Percentiles rank a stretch among this genome's conserved stretches.
Conservation (phyloP, 1,139 yeast species). For the Yamadazyma pseudoaaseri region DNA sequence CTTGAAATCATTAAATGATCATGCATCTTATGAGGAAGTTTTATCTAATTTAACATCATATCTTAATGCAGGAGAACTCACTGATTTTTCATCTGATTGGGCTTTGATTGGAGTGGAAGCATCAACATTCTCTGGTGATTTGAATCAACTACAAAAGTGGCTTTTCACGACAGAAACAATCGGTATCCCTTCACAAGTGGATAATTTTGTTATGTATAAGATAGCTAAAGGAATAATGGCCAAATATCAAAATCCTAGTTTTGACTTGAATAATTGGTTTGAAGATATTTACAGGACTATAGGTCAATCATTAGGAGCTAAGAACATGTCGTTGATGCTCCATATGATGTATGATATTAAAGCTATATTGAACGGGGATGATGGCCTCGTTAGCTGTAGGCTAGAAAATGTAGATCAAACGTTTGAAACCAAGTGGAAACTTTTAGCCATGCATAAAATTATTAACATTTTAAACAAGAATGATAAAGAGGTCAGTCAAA, state of each 20-base stretch:
- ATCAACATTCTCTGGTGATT: constrained; percentile 64
- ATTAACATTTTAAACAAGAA: constrained; percentile 45
- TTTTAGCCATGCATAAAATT: constrained; percentile 58
- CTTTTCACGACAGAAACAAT: constrained; percentile 31
- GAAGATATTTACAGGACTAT: constrained; percentile 53
- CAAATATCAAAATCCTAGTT: constrained; percentile 31
- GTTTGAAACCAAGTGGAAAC: constrained; percentile 60
- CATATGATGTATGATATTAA: constrained; percentile 72
- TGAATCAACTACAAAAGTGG: constrained; percentile 59
- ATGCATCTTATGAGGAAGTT: constrained; percentile 44
- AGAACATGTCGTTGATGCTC: constrained; percentile 56
- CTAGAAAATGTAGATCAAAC: constrained; percentile 56
- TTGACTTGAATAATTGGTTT: constrained; percentile 24
- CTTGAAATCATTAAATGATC: constrained; percentile 39
- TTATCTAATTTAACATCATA: constrained; percentile 30
- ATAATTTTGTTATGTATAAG: constrained; percentile 58
- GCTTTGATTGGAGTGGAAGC: constrained; percentile 72
- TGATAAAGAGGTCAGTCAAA: constrained; percentile 27
- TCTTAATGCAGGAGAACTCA: constrained; percentile 19
- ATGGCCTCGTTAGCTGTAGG: constrained; percentile 34
- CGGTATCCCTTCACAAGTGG: constrained; percentile 48
- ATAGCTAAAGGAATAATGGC: constrained; percentile 56
- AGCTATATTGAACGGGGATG: constrained; percentile 15
- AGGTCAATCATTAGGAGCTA: constrained; percentile 61
- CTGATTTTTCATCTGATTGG: constrained; percentile 49